Evolutionary conservation across 208 protist species (phyloP), one percentile per base, ranked within the genome.

Genomic region (Endotrypanum monterogeii): DNA sequence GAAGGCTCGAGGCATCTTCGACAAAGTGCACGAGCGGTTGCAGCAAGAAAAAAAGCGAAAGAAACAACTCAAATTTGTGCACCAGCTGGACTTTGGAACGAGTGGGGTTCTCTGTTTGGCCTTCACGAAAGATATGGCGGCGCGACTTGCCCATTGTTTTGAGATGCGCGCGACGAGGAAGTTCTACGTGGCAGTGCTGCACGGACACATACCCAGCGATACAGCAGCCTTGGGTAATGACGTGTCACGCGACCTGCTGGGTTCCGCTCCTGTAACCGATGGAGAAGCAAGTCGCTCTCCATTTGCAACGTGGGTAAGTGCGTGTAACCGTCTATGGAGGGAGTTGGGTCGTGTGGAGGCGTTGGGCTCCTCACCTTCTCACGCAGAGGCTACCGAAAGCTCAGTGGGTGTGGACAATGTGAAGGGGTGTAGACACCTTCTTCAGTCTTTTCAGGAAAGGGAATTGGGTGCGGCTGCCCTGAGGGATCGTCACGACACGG

Each of bases 61-160:
- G 48, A 88, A 91, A 73, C 82, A 84, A 74, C 71, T 97, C 20
- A 95, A 95, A 80, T 97, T 98, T 79, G 88, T 96, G 23, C 95
- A 98, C 57, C 94, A 97, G 70, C 79, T 98, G n/a, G 95, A 98
- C 73, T 95, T 86, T 61, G 84, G 89, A 9, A 98, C 95, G 35
- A 95, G 88, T 72, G 95, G 95, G 18, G 86, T 98, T 46, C 67
- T 98, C 58, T 96, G 93, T 60, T 60, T 98, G 3, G 93, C 91
- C 8, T 96, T 97, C 46, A 93, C 82, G 4, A 95, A 90, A 75
- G 76, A 83, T 30, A 94, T 88, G 84, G 89, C 92, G 3, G 84
- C 91, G 5, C 74, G 83, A 1, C 83, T 97, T 5, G 84, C 89
- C 6, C 84, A 96, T 61, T 97, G 92, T 74, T 97, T 96, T 81